Evolutionary conservation across 352 stramenopile genomes (phyloP), one percentile per base, ranked within the genome.

Genomic region (Globisporangium cederbergense): DNA sequence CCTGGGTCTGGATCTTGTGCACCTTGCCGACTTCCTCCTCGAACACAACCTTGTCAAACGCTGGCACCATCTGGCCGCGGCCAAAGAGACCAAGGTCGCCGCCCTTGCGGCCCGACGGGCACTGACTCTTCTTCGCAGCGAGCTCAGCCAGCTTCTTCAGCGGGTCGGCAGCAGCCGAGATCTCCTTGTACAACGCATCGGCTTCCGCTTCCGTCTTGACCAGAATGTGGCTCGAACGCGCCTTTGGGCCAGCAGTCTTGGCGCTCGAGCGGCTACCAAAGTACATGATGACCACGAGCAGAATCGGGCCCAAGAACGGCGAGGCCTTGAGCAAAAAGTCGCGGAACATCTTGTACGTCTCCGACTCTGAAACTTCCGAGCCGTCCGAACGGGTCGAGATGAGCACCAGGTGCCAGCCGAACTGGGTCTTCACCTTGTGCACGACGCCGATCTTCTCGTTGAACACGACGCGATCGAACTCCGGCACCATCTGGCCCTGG

Each of bases 391-490:
- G 79, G 43, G 77, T 72, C 28, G 77, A 86, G 51, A 83, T 80
- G 58, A 88, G 71, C 53, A 90, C 69, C 14, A 89, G 58, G 64
- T 90, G 80, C 78, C 78, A 90, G 32, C 80, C 80, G 40, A 90
- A 88, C 70, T 94, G 86, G 32, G 86, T 94, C 71, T 94, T 65
- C 42, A 94, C 86, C 76, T 94, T 94, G 81, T 92, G 81, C 51
- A 93, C 76, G 14, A 76, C 79, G 43, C 79, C 85, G 10, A 91
- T 71, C 1, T 85, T 75, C 56, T 84, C 72, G 57, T 86, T 79
- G 56, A 93, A 93, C 49, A 78, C 85, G 55, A 91, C 75, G 43
- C 72, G 72, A 66, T 93, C 85, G 58, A 93, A 94, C 67, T 82
- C 73, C 0, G 81, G 76, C 36, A 91, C 81, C 83, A 94, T 92